Base-by-base conservation (phyloP, 148 eudicot genomes). In the Talinum fruticosum region DNA sequence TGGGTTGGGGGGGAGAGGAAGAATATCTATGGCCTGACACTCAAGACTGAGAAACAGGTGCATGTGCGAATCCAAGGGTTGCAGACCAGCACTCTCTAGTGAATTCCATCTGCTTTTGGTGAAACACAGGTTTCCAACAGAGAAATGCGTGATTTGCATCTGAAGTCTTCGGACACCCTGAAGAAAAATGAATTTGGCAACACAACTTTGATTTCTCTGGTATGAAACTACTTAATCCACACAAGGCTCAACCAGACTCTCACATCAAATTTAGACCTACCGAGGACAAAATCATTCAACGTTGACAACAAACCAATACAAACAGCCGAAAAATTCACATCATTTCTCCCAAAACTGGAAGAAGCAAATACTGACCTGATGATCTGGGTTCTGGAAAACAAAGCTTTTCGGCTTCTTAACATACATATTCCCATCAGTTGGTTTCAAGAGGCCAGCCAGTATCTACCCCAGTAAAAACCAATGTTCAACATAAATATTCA, bases 341-440 rank as follows among this genome's bases (percentile, higher is more conserved):
- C 2, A 30, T 36, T 29, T 19, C 65, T 37, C 47, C 72, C 34
- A 3, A 35, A 47, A 53, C 76, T 6, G 76, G 76, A 82, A 69
- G 66, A 19, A 74, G 74, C 71, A 32, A 49, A 66, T 71, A 79
- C 85, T 78, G 69, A 92, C 98, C 96, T 95, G 99, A 86, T 95
- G 99, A 85, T 95, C 99, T 1, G 99, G 99, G 84, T 95, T 95
- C 83, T 95, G 99, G 74, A 95, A 95, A 28, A 91, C 99, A 78
- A 91, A 95, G 84, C 99, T 92, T 85, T 88, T 92, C 5, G 97
- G 97, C 73, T 84, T 95, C 85, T 76, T 82, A 73, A 91, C 94
- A 68, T 82, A 75, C 82, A 92, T 76, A 79, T 64, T 83, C 36
- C 99, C 99, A 76, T 79, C 85, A 76, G 77, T 83, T 71, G 97